Base-by-base conservation (phyloP, 768 basidiomycete species). In the Kwoniella sp. region DNA sequence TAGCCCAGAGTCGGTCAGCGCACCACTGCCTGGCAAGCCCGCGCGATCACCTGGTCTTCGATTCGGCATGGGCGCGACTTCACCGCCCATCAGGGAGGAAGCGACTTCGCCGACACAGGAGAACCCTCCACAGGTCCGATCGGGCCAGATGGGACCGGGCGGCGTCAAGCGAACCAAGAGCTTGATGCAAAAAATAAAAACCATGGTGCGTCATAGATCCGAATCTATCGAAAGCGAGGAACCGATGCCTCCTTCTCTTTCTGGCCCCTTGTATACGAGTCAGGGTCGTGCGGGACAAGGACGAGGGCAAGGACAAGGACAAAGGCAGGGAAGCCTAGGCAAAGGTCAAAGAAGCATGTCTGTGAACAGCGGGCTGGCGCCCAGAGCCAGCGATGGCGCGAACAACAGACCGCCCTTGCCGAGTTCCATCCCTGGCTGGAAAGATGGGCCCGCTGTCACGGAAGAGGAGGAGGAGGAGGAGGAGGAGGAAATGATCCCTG, bases 141-240 rank as follows among this genome's bases (percentile, higher is more conserved):
- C 63, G 17, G 62, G 26, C 15, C 30, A 47, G n/a, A 15, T 56
- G 31, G 45, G 63, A 25, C 54, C 60, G 38, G 65, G 69, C 41
- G 76, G 78, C 8, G 73, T 81, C 59, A 81, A 79, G 63, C 69
- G 79, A 45, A 81, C 70, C 1, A 78, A 79, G 55, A 79, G 78
- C 58, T 71, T 81, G 72, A 79, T 81, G 79, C 79, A 81, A 63
- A 81, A 77, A 58, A 63, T 81, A 52, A 76, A 76, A 70, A 73
- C 75, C 41, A 79, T 81, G 79, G 79, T 81, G 71, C 72, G 76
- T 78, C 69, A 63, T 55, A 41, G 72, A 66, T 65, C 73, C 22
- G 71, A 69, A 56, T 74, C 75, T 41, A 65, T 72, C 47, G 68
- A 73, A 61, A 50, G 37, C 61, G 55, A 51, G 25, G 23, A 55